Conservation (phyloP, 768 basidiomycete genomes). For the Xanthoconium purpureum region DNA sequence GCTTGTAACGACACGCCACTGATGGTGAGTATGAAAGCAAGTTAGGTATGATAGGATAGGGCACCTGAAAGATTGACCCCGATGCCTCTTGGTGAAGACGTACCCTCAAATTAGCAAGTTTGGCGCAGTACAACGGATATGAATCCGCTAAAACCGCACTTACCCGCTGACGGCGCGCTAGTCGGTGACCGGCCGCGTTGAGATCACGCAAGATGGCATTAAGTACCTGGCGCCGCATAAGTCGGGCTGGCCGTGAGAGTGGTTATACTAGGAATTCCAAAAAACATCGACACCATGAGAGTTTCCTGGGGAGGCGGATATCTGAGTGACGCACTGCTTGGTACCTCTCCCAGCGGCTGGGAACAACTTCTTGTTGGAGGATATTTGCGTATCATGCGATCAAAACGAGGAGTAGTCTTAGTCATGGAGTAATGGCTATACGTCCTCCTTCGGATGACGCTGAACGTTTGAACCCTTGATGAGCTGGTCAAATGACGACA, state of each 20-base stretch:
- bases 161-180: neutral
- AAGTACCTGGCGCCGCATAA: neutral
- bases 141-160: neutral
- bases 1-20: neutral
- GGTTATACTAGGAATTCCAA: too few relatives aligned
- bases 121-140: neutral
- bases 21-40: neutral
- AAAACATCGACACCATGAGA: neutral
- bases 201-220: neutral
- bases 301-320: neutral
- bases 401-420: too few relatives aligned
- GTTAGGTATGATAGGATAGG: neutral
- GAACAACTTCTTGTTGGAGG: too few relatives aligned
- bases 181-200: neutral
- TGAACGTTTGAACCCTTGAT: too few relatives aligned
- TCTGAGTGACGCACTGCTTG: too few relatives aligned
- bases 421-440: too few relatives aligned
- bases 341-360: too few relatives aligned
- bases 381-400: too few relatives aligned
- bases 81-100: neutral
- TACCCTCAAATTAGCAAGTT: slow-evolving; percentile 1
- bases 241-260: neutral
- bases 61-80: neutral
- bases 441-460: too few relatives aligned
- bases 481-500: too few relatives aligned